Conservation (phyloP, 2,329 filamentous ascomycete genomes). For the Ceratocystis ficicola region DNA sequence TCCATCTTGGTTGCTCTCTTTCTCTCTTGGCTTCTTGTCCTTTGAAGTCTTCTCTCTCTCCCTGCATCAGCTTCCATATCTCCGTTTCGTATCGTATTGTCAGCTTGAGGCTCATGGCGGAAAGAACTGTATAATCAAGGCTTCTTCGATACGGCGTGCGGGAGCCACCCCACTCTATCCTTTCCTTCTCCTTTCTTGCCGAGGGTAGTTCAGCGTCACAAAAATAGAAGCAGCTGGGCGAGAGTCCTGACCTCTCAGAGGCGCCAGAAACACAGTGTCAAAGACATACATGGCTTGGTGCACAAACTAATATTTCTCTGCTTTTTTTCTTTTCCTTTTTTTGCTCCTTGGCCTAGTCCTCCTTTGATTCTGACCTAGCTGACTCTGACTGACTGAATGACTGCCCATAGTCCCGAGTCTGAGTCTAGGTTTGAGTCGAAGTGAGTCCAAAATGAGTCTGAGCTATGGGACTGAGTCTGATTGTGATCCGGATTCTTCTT, state of each 20-base stretch:
- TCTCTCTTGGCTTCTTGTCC: neutral
- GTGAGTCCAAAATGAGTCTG: neutral
- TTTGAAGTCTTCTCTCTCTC: neutral
- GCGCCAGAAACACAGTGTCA: conserved; percentile 3
- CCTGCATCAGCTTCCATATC: neutral
- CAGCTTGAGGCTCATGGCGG: too few species aligned
- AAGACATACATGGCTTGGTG: conserved; percentile 6
- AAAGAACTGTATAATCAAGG: neutral
- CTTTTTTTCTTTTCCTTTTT: neutral
- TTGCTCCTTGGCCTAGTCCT: too few species aligned
- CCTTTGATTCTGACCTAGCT: neutral
- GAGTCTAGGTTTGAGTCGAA: neutral
- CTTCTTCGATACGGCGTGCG: neutral
- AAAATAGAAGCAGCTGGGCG: conserved; percentile 5
- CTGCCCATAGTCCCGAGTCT: neutral
- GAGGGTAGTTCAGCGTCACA: conserved; percentile 4
- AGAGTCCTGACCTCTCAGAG: neutral
- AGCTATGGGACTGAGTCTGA: neutral
- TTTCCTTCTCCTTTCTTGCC: neutral
- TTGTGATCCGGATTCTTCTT: neutral
- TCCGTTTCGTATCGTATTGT: too few species aligned
- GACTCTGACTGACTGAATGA: neutral
- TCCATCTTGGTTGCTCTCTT: neutral
- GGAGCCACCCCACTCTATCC: neutral
- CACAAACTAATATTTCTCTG: neutral